Conservation (phyloP, 768 basidiomycete species). For the Hygrophorus russula region DNA sequence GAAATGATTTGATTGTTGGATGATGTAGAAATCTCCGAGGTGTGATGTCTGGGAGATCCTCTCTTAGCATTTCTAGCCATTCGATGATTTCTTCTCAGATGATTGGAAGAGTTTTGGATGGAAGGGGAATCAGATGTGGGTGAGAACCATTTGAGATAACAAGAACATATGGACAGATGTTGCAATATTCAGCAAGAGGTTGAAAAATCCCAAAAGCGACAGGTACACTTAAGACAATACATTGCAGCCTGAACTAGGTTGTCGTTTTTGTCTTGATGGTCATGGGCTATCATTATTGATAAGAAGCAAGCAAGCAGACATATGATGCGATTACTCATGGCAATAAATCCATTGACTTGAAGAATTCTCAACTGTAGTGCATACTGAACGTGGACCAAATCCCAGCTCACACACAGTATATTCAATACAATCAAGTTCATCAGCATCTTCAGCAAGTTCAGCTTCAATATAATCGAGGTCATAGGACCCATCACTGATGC, state of each 20-base stretch:
- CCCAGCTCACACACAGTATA: constrained; percentile 5
- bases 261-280: constrained; percentile 7
- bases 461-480: constrained; percentile 14
- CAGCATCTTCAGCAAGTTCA: constrained; percentile 10
- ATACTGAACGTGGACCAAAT: constrained; percentile 10
- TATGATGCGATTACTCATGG: constrained; percentile 8
- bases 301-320: background rate
- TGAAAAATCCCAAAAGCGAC: constrained; percentile 7
- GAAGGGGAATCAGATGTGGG: constrained; percentile 13
- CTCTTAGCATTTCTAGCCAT: constrained; percentile 5
- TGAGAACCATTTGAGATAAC: constrained; percentile 9
- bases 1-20: constrained; percentile 9
- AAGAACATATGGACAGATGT: constrained; percentile 9
- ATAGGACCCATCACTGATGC: constrained; percentile 9
- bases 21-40: constrained; percentile 14
- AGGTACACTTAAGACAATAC: constrained; percentile 6
- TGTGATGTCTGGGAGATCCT: constrained; percentile 16
- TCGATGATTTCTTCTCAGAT: constrained; percentile 6
- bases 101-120: constrained; percentile 11
- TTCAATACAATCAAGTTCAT: constrained; percentile 13
- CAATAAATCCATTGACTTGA: constrained; percentile 10
- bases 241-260: constrained; percentile 8
- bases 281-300: constrained; percentile 9
- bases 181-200: constrained; percentile 7
- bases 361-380: constrained; percentile 11